A percentile compares a stretch with the other conserved stretches of the same genome.
Conservation (phyloP, 2,329 filamentous ascomycete species). For the Calonectria hongkongensis region DNA sequence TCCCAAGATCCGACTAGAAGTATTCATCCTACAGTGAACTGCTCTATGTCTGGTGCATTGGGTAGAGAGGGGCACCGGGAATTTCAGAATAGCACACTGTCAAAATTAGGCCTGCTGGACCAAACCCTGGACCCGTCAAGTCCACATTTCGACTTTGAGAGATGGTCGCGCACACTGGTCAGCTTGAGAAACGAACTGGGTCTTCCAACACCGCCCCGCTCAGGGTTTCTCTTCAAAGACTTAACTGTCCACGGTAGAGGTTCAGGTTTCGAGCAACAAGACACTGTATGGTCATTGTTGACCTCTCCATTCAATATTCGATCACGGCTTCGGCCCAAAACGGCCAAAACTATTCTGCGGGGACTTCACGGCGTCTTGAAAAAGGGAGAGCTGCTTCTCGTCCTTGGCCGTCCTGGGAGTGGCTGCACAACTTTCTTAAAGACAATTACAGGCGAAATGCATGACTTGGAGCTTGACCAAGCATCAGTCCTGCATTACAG, state of each 20-base stretch:
- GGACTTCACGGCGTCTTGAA: slow-evolving; percentile 25
- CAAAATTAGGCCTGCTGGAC: slow-evolving; percentile 20
- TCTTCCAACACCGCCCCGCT: slow-evolving; percentile 30
- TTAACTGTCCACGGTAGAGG: slow-evolving; percentile 22
- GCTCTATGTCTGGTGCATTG: no score
- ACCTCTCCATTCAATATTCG: slow-evolving; percentile 7
- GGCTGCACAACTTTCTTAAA: slow-evolving; percentile 37
- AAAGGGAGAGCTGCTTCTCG: slow-evolving; percentile 26
- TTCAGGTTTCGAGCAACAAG: slow-evolving; percentile 14
- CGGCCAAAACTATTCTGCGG: slow-evolving; percentile 13
- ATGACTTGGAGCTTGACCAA: slow-evolving; percentile 23
- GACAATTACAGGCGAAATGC: slow-evolving; percentile 30
- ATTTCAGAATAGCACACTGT: background rate
- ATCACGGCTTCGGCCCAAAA: background rate
- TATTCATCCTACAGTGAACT: no score
- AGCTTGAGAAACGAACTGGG: slow-evolving; percentile 22
- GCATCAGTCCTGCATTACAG: slow-evolving; percentile 30
- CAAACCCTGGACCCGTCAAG: slow-evolving; percentile 14
- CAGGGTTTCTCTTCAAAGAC: slow-evolving; percentile 20
- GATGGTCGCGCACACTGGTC: slow-evolving; percentile 26
- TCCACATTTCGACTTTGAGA: slow-evolving; percentile 31
- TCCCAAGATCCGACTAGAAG: no score
- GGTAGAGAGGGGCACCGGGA: no score
- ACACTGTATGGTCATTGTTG: slow-evolving; percentile 22
- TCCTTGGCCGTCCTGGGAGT: slow-evolving; percentile 27